phyloP scores from a whole-genome alignment of 2,329 filamentous ascomycete species.

The Monilinia vaccinii-corymbosi region DNA sequence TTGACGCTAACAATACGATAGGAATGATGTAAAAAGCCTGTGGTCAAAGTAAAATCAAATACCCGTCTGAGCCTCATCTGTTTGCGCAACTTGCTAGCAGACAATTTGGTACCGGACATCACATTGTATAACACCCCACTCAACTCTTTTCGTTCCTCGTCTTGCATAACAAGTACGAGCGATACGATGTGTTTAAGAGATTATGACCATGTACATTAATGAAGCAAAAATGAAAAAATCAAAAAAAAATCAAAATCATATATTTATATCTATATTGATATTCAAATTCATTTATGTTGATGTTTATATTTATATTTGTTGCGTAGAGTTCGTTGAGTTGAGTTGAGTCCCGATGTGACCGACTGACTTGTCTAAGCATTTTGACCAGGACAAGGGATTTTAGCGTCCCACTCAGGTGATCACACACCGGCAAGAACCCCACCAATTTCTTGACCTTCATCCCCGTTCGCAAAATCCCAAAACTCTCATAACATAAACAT shows the following conservation, averaged over 20 bases:
- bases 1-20: neutral
- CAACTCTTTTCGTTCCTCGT: constrained; percentile 25
- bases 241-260: no score
- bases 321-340: no score
- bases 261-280: no score
- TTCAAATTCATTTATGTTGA: no score
- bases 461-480: constrained; percentile 12
- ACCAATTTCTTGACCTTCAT: constrained; percentile 11
- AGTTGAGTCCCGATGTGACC: neutral
- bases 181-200: constrained; percentile 20
- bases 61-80: constrained; percentile 16
- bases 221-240: constrained; percentile 5
- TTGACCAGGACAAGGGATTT: neutral
- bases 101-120: constrained; percentile 13
- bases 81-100: neutral
- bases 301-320: no score
- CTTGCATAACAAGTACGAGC: constrained; percentile 22
- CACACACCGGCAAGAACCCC: constrained; percentile 13
- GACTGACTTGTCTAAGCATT: neutral
- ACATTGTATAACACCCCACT: constrained; percentile 29
- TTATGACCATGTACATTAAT: constrained; percentile 25
- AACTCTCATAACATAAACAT: constrained; percentile 13
- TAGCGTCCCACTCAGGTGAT: constrained; percentile 12
- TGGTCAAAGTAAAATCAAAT: constrained; percentile 25
- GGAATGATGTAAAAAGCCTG: constrained; percentile 30